Evolutionary conservation across 1,284 basidiomycete genomes (phyloP).

Genomic region (Athelia sp.): DNA sequence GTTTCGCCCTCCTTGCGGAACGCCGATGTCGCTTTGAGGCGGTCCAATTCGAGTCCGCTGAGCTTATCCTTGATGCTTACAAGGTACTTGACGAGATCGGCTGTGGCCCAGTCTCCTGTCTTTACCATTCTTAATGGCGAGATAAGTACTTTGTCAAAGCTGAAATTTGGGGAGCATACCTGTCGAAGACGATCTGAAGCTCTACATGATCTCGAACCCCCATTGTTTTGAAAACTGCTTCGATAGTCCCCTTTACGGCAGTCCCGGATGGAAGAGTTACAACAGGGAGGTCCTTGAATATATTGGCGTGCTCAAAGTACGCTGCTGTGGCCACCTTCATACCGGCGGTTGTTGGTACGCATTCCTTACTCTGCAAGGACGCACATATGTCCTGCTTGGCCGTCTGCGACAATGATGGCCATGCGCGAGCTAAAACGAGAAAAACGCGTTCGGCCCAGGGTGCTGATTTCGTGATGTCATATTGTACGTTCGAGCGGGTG

Average conservation of each 20-base stretch:
- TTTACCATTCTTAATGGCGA: conserved; percentile 67
- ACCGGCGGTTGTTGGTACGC: conserved; percentile 83
- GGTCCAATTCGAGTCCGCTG: conserved; percentile 62
- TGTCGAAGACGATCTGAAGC: conserved; percentile 80
- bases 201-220: conserved; percentile 93
- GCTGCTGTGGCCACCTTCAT: conserved; percentile 73
- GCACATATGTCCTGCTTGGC: conserved; percentile 50
- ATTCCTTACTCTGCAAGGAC: conserved; percentile 60
- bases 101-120: conserved; percentile 77
- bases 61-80: conserved; percentile 81
- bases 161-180: conserved; percentile 35
- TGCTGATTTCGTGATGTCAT: conserved; percentile 67
- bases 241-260: conserved; percentile 69
- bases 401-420: conserved; percentile 65
- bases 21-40: conserved; percentile 76
- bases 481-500: conserved; percentile 38
- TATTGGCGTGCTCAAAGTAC: conserved; percentile 85
- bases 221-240: conserved; percentile 72
- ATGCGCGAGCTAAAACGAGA: conserved; percentile 65
- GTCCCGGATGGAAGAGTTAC: conserved; percentile 70
- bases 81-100: conserved; percentile 82
- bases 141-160: conserved; percentile 6
- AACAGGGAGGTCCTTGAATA: conserved; percentile 88
- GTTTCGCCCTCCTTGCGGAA: conserved; percentile 62
- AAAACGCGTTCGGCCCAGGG: conserved; percentile 85